These are phyloP conservation scores for Rhizopus delemar DNA, from an alignment of 371 early-diverging fungal genomes.

Conservation along the genomic window DNA sequence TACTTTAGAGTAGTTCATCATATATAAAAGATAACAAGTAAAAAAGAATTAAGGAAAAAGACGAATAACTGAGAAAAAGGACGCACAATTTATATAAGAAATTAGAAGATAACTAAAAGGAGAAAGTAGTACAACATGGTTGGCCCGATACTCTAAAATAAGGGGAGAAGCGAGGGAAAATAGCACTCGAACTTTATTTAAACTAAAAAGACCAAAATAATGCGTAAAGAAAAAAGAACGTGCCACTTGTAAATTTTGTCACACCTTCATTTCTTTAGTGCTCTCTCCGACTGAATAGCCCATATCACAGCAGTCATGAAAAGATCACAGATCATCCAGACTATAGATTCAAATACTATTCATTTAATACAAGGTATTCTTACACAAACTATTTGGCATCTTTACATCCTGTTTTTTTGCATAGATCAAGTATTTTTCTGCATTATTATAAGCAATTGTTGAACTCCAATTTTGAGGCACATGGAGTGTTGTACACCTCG, in stretches of 20 bases:
- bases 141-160: slow-evolving; percentile 12
- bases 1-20: slow-evolving; percentile 25
- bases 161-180: slow-evolving; percentile 6
- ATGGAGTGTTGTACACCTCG: slow-evolving; percentile 32
- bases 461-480: slow-evolving; percentile 15
- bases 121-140: slow-evolving; percentile 10
- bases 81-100: slow-evolving; percentile 6
- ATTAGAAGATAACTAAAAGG: slow-evolving; percentile 2
- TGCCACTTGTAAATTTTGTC: slow-evolving; percentile 20
- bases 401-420: background rate
- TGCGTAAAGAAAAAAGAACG: slow-evolving; percentile 17
- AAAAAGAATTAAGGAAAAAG: slow-evolving; percentile 1
- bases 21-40: slow-evolving; percentile 2
- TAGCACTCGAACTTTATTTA: slow-evolving; percentile 4
- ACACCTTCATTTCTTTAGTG: slow-evolving; percentile 24
- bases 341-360: background rate
- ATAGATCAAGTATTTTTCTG: background rate
- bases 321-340: slow-evolving; percentile 8
- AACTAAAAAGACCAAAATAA: slow-evolving; percentile 17
- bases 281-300: slow-evolving; percentile 23
- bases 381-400: background rate
- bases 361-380: too few species aligned
- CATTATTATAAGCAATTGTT: background rate
- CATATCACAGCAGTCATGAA: background rate
- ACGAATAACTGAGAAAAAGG: slow-evolving; percentile 7